A percentile compares a stretch with the other conserved stretches of the same genome.
Evolutionary conservation across 176 grass and related monocot genomes (phyloP).

Genomic region (Poa pratensis): DNA sequence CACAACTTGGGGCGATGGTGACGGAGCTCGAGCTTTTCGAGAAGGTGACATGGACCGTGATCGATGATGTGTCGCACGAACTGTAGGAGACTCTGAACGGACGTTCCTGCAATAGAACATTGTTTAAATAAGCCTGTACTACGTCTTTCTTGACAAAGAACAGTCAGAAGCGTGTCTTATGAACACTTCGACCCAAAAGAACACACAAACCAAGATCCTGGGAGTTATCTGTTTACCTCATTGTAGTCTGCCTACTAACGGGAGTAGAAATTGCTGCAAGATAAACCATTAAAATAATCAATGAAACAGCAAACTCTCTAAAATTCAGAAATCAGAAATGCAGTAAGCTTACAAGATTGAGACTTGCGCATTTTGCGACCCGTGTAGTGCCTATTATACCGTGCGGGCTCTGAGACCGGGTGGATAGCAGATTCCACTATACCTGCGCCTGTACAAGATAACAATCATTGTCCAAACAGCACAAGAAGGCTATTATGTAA

Average conservation of each 20-base stretch:
- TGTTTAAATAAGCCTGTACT: slow-evolving; percentile 5
- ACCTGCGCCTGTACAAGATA: slow-evolving; percentile 47
- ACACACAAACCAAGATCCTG: background rate
- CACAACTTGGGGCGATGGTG: slow-evolving; percentile 45
- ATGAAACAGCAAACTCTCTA: background rate
- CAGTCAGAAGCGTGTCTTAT: background rate
- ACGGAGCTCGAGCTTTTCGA: slow-evolving; percentile 56
- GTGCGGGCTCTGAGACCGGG: slow-evolving; percentile 52
- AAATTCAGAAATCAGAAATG: slow-evolving; percentile 23
- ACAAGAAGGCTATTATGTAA: background rate
- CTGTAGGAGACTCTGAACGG: slow-evolving; percentile 48
- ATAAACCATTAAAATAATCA: slow-evolving; percentile 31
- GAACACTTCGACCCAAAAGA: slow-evolving; percentile 11
- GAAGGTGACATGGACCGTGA: slow-evolving; percentile 68
- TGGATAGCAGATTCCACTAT: slow-evolving; percentile 64
- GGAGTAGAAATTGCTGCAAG: slow-evolving; percentile 54
- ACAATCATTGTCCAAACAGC: slow-evolving; percentile 15
- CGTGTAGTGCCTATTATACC: slow-evolving; percentile 44
- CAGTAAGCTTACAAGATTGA: slow-evolving; percentile 53
- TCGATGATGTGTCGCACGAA: slow-evolving; percentile 45
- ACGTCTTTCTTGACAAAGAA: background rate
- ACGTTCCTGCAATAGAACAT: slow-evolving; percentile 45
- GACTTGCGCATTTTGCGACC: slow-evolving; percentile 59
- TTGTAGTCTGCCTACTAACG: slow-evolving; percentile 48
- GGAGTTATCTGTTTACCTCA: slow-evolving; percentile 61